These are phyloP conservation scores for Kluyveromyces sp. DNA, from an alignment of 1,139 yeast genomes.

Conservation along the genomic window DNA sequence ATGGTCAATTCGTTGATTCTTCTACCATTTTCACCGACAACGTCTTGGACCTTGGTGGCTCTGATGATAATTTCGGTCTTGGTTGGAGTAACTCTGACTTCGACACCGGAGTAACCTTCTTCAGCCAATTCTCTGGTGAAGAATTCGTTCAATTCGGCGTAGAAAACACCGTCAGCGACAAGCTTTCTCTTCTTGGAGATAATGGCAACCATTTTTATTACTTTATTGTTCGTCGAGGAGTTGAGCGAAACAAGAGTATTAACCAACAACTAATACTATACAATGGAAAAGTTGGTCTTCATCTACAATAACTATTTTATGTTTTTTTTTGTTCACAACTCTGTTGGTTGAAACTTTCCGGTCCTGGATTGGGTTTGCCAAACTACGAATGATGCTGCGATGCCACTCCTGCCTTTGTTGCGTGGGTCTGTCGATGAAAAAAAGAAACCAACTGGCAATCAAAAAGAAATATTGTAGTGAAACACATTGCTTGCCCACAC, in stretches of 20 bases:
- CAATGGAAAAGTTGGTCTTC: too few relatives aligned
- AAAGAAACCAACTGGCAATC: too few relatives aligned
- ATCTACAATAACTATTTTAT: too few relatives aligned
- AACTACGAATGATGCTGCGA: too few relatives aligned
- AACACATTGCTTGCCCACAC: too few relatives aligned
- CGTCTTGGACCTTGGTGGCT: constrained; percentile 99
- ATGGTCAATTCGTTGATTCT: constrained; percentile 98
- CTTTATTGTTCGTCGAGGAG: constrained; percentile 2
- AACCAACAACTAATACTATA: too few relatives aligned
- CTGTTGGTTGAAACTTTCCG: too few relatives aligned
- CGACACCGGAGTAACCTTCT: constrained; percentile 99
- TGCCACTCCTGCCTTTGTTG: too few relatives aligned
- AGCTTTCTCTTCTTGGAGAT: constrained; percentile 82
- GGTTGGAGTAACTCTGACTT: constrained; percentile 97
- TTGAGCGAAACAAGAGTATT: neutral
- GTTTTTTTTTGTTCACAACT: too few relatives aligned
- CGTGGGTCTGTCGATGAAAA: too few relatives aligned
- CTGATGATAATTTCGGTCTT: constrained; percentile 97
- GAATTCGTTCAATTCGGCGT: constrained; percentile 99
- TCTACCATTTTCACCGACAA: constrained; percentile 99
- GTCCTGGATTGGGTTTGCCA: too few relatives aligned
- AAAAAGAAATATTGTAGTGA: too few relatives aligned
- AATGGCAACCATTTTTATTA: constrained; percentile 48
- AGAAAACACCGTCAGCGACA: constrained; percentile 99
- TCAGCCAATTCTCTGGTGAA: constrained; percentile 99